These are phyloP conservation scores for Coniella lustricola DNA, from an alignment of 2,329 filamentous ascomycete genomes.

Conservation along the genomic window DNA sequence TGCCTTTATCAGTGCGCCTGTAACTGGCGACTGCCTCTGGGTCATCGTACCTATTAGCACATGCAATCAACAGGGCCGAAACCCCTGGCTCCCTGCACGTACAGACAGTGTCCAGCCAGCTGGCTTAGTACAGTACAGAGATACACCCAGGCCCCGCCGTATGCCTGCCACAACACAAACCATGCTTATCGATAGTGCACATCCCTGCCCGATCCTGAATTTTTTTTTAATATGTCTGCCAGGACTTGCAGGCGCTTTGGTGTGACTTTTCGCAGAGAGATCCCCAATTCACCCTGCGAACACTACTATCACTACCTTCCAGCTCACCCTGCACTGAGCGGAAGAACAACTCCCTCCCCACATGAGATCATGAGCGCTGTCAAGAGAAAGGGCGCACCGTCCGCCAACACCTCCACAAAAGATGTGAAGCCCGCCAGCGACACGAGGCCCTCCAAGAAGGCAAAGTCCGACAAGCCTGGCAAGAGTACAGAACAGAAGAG, in stretches of 20 bases:
- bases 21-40: background rate
- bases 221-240: slow-evolving; percentile 4
- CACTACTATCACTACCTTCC: background rate
- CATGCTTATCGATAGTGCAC: slow-evolving; percentile 19
- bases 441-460: slow-evolving; percentile 41
- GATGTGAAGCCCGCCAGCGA: slow-evolving; percentile 39
- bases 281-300: background rate
- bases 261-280: background rate
- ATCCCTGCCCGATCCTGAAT: slow-evolving; percentile 6
- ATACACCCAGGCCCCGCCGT: background rate
- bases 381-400: slow-evolving; percentile 53
- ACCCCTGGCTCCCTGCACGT: background rate
- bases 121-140: too few relatives aligned
- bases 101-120: background rate
- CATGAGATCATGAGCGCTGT: slow-evolving; percentile 44
- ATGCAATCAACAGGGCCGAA: background rate
- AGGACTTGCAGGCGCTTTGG: background rate
- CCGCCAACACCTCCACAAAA: slow-evolving; percentile 42
- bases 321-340: background rate
- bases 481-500: slow-evolving; percentile 27
- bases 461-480: slow-evolving; percentile 30
- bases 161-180: background rate
- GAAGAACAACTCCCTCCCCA: slow-evolving; percentile 1
- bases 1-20: background rate
- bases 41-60: background rate